Evolutionary conservation across 257 asterid genomes (phyloP).

Genomic region (Lycium barbarum): DNA sequence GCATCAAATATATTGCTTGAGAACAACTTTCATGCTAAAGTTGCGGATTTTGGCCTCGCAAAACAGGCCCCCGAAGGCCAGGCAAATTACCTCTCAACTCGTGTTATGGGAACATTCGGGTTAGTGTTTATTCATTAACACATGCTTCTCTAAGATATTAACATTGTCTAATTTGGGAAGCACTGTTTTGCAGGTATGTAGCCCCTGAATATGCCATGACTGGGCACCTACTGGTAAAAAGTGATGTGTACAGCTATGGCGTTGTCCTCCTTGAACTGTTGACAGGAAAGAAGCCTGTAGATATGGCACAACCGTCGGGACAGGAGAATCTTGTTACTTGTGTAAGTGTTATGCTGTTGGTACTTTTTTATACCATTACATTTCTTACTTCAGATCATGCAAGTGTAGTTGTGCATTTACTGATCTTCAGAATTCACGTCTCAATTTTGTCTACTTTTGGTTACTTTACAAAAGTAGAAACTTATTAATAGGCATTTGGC

Average conservation of each 20-base stretch:
- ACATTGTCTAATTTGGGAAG: constrained; percentile 30
- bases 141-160: not conserved
- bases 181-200: constrained; percentile 64
- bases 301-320: constrained; percentile 96
- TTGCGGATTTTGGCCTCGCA: constrained; percentile 98
- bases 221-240: constrained; percentile 94
- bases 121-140: constrained; percentile 45
- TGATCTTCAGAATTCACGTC: constrained; percentile 1
- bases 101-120: constrained; percentile 99
- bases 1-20: constrained; percentile 97
- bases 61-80: constrained; percentile 98
- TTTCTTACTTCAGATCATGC: not conserved
- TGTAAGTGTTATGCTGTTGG: constrained; percentile 47
- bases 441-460: constrained; percentile 6
- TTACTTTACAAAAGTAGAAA: not conserved
- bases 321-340: constrained; percentile 97
- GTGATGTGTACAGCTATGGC: constrained; percentile 98
- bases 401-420: not conserved
- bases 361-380: not conserved
- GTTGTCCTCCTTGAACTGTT: constrained; percentile 94
- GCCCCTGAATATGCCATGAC: constrained; percentile 99
- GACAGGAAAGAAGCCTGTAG: constrained; percentile 95
- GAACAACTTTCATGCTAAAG: constrained; percentile 90
- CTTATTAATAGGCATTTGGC: no score
- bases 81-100: constrained; percentile 85